Evolutionary conservation across 768 basidiomycete genomes (phyloP), one percentile per base, ranked within the genome.

Genomic region (Brasilioporus rufonigricans): DNA sequence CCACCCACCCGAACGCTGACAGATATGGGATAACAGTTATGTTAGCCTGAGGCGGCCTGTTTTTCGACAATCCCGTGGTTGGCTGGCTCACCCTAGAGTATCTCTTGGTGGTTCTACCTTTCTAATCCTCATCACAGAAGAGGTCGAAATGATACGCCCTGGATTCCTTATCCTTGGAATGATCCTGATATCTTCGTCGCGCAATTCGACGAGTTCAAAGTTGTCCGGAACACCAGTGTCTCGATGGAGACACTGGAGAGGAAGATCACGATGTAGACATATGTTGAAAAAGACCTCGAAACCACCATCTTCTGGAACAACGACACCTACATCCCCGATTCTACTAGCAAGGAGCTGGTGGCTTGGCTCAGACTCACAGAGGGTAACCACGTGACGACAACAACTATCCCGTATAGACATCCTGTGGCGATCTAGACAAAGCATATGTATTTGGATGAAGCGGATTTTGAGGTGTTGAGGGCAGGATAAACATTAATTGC

Each of bases 311-410:
- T 51, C 41, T 1, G 50, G 50, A 21, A 51, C 24, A 16, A 74
- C 47, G 23, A 74, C 60, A 3, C 70, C 69, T 5, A 74, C 67
- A 44, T 76, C 73, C 8, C 73, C 71, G 7, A 73, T 71, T 33
- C 52, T 63, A 32, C 65, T 1, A 53, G 45, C 10, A 67, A n/a
- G 61, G 12, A 72, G 55, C 23, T 47, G 35, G 23, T 53, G 36
- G 41, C 67, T 61, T 2, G 68, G 67, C 12, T 69, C 63, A 4
- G 72, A 72, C 14, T 58, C 60, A 67, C 67, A 73, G 50, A 5
- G 71, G 72, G 52, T 66, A 67, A 4, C 72, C 70, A 39, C 65
- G 65, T 12, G 55, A 35, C 18, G 56, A 46, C 16, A 39, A 48
- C 18, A 57, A 50, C n/a, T 49, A 53, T 19, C 57, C 54, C 21